Conservation (phyloP, 768 basidiomycete species). For the Macrolepiota fuliginosa region DNA sequence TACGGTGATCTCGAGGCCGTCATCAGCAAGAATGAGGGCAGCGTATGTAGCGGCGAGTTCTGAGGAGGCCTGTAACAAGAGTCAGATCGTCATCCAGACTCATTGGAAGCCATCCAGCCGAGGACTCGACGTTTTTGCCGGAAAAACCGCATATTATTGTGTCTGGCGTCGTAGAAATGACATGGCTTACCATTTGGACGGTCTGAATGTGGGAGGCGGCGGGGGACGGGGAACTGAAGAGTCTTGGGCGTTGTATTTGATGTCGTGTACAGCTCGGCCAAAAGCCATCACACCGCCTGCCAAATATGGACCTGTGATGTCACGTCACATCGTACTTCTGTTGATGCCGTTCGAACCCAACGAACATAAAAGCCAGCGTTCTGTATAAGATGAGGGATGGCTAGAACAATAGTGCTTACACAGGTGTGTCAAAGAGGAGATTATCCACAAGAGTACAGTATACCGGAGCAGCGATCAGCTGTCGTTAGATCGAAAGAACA, state of each 20-base stretch:
- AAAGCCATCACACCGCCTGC: background rate
- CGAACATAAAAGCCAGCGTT: conserved; percentile 51
- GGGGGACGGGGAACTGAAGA: background rate
- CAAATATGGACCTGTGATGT: background rate
- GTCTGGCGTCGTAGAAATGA: background rate
- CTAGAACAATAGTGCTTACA: conserved; percentile 38
- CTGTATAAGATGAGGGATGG: conserved; percentile 23
- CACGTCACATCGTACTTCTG: no score
- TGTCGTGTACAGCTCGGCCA: background rate
- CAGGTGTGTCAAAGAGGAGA: conserved; percentile 58
- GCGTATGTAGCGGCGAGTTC: conserved; percentile 97
- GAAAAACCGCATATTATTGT: background rate
- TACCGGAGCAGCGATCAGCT: conserved; percentile 46
- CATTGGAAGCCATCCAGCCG: conserved; percentile 5
- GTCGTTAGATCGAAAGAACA: conserved; percentile 48
- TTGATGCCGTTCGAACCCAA: no score
- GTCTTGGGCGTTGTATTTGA: conserved; percentile 2
- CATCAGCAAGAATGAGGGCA: conserved; percentile 97
- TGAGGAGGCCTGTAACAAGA: conserved; percentile 36
- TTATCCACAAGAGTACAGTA: conserved; percentile 48
- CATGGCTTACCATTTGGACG: conserved; percentile 7
- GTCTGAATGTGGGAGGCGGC: background rate
- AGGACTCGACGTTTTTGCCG: background rate
- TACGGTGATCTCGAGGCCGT: conserved; percentile 95
- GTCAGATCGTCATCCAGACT: conserved; percentile 9